A percentile compares a stretch with the other conserved stretches of the same genome.
phyloP scores from a whole-genome alignment of 2,329 filamentous ascomycete genomes.

The Helotiales sp. region DNA sequence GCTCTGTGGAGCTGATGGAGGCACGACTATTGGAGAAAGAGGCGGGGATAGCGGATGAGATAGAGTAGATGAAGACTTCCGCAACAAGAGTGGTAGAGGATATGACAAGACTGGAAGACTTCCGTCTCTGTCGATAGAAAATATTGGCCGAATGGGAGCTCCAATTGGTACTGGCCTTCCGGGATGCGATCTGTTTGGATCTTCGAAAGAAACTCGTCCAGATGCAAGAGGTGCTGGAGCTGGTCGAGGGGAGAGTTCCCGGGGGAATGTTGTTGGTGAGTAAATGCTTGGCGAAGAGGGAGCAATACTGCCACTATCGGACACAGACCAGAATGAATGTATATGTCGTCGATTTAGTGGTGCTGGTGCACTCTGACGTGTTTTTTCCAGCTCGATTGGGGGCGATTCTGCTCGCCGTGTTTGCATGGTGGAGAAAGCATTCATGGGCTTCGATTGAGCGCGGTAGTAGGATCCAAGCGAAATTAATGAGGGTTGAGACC shows the following conservation, averaged over 20 bases:
- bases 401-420: constrained; percentile 11
- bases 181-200: neutral
- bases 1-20: neutral
- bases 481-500: neutral
- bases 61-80: neutral
- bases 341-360: neutral
- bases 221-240: neutral
- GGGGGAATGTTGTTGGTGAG: neutral
- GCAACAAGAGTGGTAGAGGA: neutral
- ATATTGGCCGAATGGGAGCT: neutral
- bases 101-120: neutral
- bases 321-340: constrained; percentile 10
- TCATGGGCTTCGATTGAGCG: constrained; percentile 1
- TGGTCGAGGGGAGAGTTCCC: neutral
- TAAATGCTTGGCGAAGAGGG: constrained; percentile 9
- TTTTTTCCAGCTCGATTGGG: neutral
- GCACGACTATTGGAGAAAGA: neutral
- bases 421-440: constrained; percentile 15
- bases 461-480: neutral
- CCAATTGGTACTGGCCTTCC: neutral
- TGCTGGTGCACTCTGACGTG: neutral
- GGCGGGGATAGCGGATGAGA: neutral
- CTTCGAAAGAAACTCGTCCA: neutral
- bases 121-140: neutral
- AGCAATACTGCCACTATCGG: constrained; percentile 8